Conservation (phyloP, 2,329 filamentous ascomycete genomes). For the Colletotrichum melonis region DNA sequence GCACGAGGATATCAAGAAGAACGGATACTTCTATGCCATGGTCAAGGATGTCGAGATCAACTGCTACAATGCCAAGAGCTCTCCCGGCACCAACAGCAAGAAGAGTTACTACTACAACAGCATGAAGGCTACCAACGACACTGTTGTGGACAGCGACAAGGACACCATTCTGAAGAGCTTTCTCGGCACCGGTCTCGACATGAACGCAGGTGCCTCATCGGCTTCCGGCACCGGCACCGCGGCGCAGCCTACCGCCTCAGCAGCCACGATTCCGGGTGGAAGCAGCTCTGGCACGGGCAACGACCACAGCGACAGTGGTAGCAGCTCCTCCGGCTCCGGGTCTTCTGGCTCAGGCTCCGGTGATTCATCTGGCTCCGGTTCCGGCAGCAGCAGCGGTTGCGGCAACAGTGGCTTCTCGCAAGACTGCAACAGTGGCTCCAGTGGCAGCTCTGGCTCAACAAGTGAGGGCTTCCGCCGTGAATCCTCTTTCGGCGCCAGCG, state of each 20-base stretch:
- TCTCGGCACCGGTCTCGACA: constrained; percentile 83
- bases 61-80: constrained; percentile 77
- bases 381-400: constrained; percentile 45
- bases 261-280: constrained; percentile 45
- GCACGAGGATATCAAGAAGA: constrained; percentile 79
- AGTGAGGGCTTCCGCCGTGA: constrained; percentile 42
- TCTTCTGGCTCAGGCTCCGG: constrained; percentile 36
- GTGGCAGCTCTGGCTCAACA: constrained; percentile 18
- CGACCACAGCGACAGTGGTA: constrained; percentile 41
- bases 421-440: constrained; percentile 42
- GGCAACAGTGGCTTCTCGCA: constrained; percentile 53
- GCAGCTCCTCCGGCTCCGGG: constrained; percentile 38
- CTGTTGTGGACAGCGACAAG: constrained; percentile 80
- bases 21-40: constrained; percentile 90
- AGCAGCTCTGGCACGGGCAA: constrained; percentile 41
- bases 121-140: constrained; percentile 75
- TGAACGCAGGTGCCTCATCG: constrained; percentile 56
- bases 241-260: constrained; percentile 17
- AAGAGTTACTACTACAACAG: constrained; percentile 82
- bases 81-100: constrained; percentile 75
- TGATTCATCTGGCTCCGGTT: constrained; percentile 17
- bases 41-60: constrained; percentile 83
- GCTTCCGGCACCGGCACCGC: constrained; percentile 37
- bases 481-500: constrained; percentile 47
- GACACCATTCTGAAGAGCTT: constrained; percentile 82